Conservation (phyloP, 805 yeast genomes). For the Starmerella sirachaensis region DNA sequence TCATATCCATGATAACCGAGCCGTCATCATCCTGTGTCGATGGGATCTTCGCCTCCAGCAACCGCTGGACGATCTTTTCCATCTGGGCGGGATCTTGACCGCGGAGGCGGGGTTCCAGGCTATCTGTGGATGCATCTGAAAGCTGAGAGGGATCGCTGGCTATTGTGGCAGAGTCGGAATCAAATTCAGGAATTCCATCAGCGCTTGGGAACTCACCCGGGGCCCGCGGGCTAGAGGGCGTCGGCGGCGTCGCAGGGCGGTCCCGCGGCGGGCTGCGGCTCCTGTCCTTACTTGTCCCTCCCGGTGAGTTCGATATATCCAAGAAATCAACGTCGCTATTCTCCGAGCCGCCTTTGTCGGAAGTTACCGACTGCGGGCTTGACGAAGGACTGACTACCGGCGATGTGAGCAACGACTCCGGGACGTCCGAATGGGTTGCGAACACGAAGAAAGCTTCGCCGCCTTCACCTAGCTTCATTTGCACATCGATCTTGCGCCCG, state of each 20-base stretch:
- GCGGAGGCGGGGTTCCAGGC: constrained; percentile 15
- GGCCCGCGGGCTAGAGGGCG: not conserved
- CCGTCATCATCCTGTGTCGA: constrained; percentile 81
- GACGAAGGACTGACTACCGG: constrained; percentile 68
- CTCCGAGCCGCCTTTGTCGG: constrained; percentile 17
- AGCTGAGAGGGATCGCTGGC: too few species aligned
- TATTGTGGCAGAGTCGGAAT: too few species aligned
- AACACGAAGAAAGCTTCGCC: constrained; percentile 98
- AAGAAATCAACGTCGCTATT: constrained; percentile 23
- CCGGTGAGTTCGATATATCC: constrained; percentile 11
- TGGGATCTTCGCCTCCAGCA: constrained; percentile 58
- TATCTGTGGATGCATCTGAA: too few species aligned
- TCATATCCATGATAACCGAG: constrained; percentile 81
- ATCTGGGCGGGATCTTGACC: constrained; percentile 20
- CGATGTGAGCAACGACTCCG: constrained; percentile 68
- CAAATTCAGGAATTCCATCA: not conserved
- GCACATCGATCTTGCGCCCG: constrained; percentile 65
- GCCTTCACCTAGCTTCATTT: constrained; percentile 94
- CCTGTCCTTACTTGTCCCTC: too few species aligned
- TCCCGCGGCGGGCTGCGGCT: not conserved
- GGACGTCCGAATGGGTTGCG: constrained; percentile 64
- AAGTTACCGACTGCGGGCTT: constrained; percentile 24
- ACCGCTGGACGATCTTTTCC: constrained; percentile 20
- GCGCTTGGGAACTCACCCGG: not conserved
- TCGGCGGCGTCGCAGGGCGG: not conserved